phyloP scores from a whole-genome alignment of 192 early-diverging fungal genomes.

The Umbelopsis isabellina region DNA sequence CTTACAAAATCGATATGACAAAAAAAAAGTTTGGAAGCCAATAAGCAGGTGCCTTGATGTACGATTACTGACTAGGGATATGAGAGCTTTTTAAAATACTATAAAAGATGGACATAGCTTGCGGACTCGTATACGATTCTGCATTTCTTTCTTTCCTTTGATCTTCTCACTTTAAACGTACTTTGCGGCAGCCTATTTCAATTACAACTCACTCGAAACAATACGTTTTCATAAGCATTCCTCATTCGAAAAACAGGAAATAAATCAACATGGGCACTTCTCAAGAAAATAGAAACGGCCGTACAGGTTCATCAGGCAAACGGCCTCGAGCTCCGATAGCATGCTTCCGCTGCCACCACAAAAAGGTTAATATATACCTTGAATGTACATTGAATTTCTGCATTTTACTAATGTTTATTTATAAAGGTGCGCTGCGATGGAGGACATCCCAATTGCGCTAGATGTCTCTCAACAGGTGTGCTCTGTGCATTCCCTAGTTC shows the following conservation, averaged over 20 bases:
- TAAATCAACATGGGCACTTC: background rate
- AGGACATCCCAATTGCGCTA: constrained; percentile 34
- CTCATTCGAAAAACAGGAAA: background rate
- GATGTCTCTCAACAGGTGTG: constrained; percentile 34
- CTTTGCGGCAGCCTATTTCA: background rate
- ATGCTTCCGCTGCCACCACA: constrained; percentile 40
- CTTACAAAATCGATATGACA: constrained; percentile 8
- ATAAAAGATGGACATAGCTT: constrained; percentile 6
- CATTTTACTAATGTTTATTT: background rate
- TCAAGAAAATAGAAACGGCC: constrained; percentile 16
- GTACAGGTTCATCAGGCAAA: constrained; percentile 29
- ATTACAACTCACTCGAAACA: background rate
- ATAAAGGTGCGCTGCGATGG: constrained; percentile 41
- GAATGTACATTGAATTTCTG: background rate
- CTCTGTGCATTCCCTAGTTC: constrained; percentile 42
- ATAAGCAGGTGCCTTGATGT: constrained; percentile 15
- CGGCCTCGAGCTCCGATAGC: constrained; percentile 43
- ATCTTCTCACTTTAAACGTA: background rate
- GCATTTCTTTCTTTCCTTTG: background rate
- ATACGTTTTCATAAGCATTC: background rate
- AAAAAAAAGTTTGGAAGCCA: constrained; percentile 1
- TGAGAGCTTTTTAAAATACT: background rate
- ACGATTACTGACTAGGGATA: constrained; percentile 16
- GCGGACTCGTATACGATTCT: background rate
- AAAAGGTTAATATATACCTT: constrained; percentile 30